Conservation (phyloP, 208 protist species). For the Tritrichomonas musculus region DNA sequence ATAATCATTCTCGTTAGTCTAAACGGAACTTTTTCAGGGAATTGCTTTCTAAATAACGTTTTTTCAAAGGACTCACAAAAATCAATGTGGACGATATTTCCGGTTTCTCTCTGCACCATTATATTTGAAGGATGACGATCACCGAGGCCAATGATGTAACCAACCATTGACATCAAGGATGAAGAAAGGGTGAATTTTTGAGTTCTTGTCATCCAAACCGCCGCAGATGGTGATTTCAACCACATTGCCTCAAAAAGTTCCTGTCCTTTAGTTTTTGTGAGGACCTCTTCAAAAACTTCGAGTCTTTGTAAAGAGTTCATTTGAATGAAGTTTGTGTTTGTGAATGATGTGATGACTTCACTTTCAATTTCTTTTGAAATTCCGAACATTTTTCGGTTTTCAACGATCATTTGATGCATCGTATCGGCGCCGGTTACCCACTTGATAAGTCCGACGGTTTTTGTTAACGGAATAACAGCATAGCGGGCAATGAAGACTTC, state of each 20-base stretch:
- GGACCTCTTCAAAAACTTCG: neutral
- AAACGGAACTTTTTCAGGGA: conserved; percentile 45
- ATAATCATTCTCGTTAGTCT: neutral
- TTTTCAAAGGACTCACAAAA: conserved; percentile 1
- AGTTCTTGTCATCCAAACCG: neutral
- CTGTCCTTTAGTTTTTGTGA: neutral
- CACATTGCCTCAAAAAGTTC: neutral
- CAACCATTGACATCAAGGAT: conserved; percentile 20
- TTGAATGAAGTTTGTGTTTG: neutral
- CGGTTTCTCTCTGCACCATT: conserved; percentile 27
- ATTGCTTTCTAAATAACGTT: neutral
- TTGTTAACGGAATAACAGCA: neutral
- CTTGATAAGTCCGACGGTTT: neutral
- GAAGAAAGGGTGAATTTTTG: neutral
- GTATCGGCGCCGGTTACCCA: neutral
- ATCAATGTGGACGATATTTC: conserved; percentile 25
- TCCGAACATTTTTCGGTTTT: neutral
- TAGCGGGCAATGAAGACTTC: neutral
- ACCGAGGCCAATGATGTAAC: neutral
- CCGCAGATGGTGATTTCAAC: neutral
- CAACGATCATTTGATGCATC: neutral
- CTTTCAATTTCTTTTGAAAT: neutral
- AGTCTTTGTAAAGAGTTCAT: neutral
- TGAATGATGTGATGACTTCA: neutral
- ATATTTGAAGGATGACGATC: conserved; percentile 21